Base-by-base conservation (phyloP, 176 grass and related monocot species). In the Cocos nucifera region DNA sequence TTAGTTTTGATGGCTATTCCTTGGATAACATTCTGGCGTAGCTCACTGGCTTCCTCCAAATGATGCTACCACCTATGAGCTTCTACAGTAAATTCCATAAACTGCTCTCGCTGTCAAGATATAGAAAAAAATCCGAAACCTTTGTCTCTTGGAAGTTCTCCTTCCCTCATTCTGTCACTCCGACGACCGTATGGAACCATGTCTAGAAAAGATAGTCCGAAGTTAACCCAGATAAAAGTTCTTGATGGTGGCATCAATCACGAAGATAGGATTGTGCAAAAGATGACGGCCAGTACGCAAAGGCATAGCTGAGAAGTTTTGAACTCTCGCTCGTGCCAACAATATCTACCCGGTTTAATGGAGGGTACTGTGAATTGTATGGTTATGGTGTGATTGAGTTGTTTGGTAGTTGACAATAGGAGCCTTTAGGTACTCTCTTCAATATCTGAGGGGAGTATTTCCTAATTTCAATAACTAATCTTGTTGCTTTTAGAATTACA, bases 401-500 rank as follows among this genome's bases (percentile, higher is more conserved):
- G 15, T 59, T 59, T 59, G 57, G 25, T 5, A 17, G 24, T 59
- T 30, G 25, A 25, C 16, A 59, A 8, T 59, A 59, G 25, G 25
- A 59, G 57, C 17, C 57, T 59, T 27, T 9, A 59, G n/a, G 30
- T 59, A 59, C 15, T 59, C 57, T 58, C 56, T 58, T 58, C 56
- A 28, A 22, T 26, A 21, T 17, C 2, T 26, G 56, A 58, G 20
- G 56, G 56, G 57, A 30, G 25, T 59, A 59, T 59, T 30, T 59
- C 28, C 57, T 29, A 59, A 30, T 25, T 59, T 27, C 57, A 30
- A 17, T 9, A 29, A 44, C 35, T 44, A 44, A 30, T 44, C 35
- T 44, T 44, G 35, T 29, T 29, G 25, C 28, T 15, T 27, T 5
- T 59, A 59, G 25, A 59, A 28, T 59, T 17, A 59, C 23, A 30